Evolutionary conservation across 2,329 filamentous ascomycete species (phyloP), one percentile per base, ranked within the genome.

Genomic region (Didymella glomerata): DNA sequence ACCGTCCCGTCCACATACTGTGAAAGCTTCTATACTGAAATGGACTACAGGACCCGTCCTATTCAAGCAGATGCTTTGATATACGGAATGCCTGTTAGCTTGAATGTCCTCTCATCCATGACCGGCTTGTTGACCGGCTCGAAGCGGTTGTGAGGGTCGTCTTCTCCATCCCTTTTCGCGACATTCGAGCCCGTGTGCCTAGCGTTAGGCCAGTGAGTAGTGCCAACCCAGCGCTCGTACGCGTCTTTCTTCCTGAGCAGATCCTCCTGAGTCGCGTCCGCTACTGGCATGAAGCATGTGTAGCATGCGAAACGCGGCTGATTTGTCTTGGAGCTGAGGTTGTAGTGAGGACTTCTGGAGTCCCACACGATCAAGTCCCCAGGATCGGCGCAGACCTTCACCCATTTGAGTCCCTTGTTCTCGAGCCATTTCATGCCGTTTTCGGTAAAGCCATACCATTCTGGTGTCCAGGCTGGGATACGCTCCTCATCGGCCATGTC

Each of bases 71-170:
- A 49, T 20, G 59, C 61, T 42, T 67, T 62, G 52, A 77, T 79
- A 57, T 83, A 84, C 11, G 81, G 80, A 60, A 83, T 81, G 2
- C 81, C 81, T 2, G 81, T 83, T 51, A 83, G 64, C 64, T 77
- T 81, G 64, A 78, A 81, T 1, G 76, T 78, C 24, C 79, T 62
- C 70, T 82, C 80, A 56, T 69, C 69, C 30, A 83, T 62, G 22
- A 70, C 56, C 0, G 78, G 76, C 58, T 80, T 78, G 45, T 79
- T 76, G 1, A 79, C 62, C 0, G 80, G 80, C 62, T 72, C 67
- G 13, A 72, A 67, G 16, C 78, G 70, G 34, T 79, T 78, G 59
- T 78, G 67, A 13, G 70, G 67, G 50, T 75, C 70, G 4, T 69
- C 66, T 48, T 66, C 60, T 3, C 69, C 73, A 54, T 73, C 66